These are phyloP conservation scores for Fragaria vesca DNA, from an alignment of 306 rosid genomes.

Conservation along the genomic window DNA sequence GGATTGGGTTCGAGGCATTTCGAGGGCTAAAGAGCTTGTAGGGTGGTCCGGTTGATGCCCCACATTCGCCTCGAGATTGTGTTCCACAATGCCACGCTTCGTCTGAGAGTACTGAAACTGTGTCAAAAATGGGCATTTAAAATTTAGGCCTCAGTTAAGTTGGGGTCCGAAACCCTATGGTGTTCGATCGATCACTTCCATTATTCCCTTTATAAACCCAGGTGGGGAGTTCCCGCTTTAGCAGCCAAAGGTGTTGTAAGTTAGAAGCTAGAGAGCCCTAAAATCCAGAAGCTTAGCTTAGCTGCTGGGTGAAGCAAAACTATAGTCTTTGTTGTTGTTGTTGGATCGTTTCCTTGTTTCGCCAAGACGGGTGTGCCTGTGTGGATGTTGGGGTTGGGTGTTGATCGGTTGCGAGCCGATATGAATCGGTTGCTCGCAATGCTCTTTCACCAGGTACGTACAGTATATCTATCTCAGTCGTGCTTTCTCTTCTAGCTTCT, in stretches of 20 bases:
- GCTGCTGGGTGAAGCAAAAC: neutral
- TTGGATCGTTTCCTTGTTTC: slow-evolving; percentile 12
- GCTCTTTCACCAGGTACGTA: slow-evolving; percentile 89
- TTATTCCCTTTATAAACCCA: slow-evolving; percentile 26
- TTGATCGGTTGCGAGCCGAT: slow-evolving; percentile 87
- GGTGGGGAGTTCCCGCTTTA: slow-evolving; percentile 35
- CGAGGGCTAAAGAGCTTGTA: slow-evolving; percentile 8
- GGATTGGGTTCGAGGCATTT: neutral
- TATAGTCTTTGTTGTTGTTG: neutral
- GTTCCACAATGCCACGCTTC: slow-evolving; percentile 54
- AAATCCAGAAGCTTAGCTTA: slow-evolving; percentile 13
- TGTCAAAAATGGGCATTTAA: neutral
- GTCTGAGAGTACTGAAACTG: neutral
- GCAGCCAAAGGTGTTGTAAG: neutral
- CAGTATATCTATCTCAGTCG: neutral
- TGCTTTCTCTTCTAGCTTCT: neutral
- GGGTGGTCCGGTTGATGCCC: slow-evolving; percentile 66
- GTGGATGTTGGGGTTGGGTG: slow-evolving; percentile 93
- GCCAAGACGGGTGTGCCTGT: slow-evolving; percentile 98
- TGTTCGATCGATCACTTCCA: neutral
- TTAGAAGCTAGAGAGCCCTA: slow-evolving; percentile 21
- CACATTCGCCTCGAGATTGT: slow-evolving; percentile 65
- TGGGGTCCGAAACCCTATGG: slow-evolving; percentile 20
- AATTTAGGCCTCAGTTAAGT: neutral
- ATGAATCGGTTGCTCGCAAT: slow-evolving; percentile 92